Evolutionary conservation across 1,139 yeast genomes (phyloP).

Genomic region (Casaregolazyma lundiana): DNA sequence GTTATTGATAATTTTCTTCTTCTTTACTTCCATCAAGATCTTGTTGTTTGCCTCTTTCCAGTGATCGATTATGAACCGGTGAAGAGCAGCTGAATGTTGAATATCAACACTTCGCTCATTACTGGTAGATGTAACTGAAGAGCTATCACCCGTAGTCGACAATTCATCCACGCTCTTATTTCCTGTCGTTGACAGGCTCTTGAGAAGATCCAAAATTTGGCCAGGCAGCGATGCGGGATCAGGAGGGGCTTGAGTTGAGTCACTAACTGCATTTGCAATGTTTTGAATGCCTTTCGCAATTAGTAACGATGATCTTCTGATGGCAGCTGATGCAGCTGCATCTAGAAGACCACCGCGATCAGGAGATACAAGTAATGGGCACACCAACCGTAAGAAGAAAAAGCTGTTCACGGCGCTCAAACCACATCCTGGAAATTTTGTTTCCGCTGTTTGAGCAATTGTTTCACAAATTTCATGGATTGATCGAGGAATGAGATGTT

Average conservation of each 20-base stretch:
- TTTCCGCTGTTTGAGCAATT: conserved; percentile 53
- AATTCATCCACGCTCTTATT: not conserved
- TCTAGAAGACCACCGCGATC: conserved; percentile 46
- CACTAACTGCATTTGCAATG: conserved; percentile 62
- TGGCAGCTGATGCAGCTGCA: conserved; percentile 33
- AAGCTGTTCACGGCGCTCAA: conserved; percentile 75
- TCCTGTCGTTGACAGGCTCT: conserved; percentile 1
- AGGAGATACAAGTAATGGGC: conserved; percentile 85
- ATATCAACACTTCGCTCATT: conserved; percentile 16
- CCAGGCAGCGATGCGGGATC: not conserved
- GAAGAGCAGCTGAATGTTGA: conserved; percentile 37
- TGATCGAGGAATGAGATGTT: conserved; percentile 54
- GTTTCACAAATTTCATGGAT: conserved; percentile 60
- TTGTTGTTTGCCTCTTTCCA: conserved; percentile 45
- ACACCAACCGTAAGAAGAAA: conserved; percentile 68
- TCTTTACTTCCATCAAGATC: conserved; percentile 26
- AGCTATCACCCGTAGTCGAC: conserved; percentile 39
- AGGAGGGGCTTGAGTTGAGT: not conserved
- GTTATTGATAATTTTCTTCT: conserved; percentile 15
- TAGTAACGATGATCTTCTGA: conserved; percentile 64
- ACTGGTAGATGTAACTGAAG: conserved; percentile 14
- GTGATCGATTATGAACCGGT: conserved; percentile 59
- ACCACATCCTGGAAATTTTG: conserved; percentile 53
- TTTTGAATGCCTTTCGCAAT: conserved; percentile 77
- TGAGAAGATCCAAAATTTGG: not conserved